Evolutionary conservation across 1,284 basidiomycete genomes (phyloP).

Genomic region (Meira miltonrushii): DNA sequence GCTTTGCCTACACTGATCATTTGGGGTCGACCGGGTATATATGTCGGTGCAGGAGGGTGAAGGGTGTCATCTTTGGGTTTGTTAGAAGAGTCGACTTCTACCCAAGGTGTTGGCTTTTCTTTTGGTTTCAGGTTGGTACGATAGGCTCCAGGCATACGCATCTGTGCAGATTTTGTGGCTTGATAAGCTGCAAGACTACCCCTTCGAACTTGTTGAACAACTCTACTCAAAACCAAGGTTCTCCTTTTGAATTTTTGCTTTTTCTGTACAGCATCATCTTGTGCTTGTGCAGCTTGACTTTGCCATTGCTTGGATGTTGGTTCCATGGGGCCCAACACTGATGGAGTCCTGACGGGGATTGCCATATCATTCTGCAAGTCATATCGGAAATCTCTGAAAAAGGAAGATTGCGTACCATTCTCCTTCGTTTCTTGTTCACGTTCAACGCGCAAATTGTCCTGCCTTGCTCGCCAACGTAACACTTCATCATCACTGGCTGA

Average conservation of each 20-base stretch:
- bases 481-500: constrained; percentile 7
- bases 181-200: background rate
- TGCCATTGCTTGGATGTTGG: background rate
- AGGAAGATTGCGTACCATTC: background rate
- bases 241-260: constrained; percentile 1
- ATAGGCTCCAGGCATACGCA: no score
- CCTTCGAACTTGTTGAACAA: constrained; percentile 2
- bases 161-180: no score
- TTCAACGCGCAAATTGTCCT: constrained; percentile 10
- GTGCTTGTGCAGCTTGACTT: background rate
- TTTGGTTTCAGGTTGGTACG: no score
- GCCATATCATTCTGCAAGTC: background rate
- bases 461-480: constrained; percentile 9
- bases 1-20: background rate
- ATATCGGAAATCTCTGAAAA: constrained; percentile 1
- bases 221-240: background rate
- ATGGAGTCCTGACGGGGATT: background rate
- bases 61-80: background rate
- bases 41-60: background rate
- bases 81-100: background rate
- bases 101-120: background rate
- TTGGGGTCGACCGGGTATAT: background rate
- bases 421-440: constrained; percentile 7
- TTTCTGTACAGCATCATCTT: background rate
- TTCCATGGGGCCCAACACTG: background rate